Evolutionary conservation across 2,329 filamentous ascomycete species (phyloP).

Genomic region (Thielaviopsis musarum): DNA sequence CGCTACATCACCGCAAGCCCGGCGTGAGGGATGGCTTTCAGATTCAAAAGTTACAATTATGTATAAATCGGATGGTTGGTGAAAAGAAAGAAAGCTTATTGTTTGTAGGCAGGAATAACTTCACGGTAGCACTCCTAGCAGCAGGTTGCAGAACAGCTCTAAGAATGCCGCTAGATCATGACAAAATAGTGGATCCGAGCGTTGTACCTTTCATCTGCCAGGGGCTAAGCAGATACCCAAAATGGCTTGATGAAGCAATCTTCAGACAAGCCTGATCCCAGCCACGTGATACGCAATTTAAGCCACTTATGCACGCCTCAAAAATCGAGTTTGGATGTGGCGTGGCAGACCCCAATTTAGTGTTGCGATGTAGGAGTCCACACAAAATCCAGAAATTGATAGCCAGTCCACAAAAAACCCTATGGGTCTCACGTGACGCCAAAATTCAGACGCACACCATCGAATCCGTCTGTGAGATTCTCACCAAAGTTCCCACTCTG

Average conservation of each 20-base stretch:
- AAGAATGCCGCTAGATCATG: neutral
- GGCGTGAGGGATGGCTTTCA: neutral
- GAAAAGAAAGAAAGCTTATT: conserved; percentile 5
- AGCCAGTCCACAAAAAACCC: conserved; percentile 12
- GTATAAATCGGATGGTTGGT: neutral
- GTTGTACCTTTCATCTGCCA: conserved; percentile 9
- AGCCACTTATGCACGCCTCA: conserved; percentile 4
- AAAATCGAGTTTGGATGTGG: neutral
- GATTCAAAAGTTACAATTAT: neutral
- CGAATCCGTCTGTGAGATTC: conserved; percentile 10
- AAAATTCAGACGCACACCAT: conserved; percentile 11
- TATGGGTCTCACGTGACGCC: conserved; percentile 9
- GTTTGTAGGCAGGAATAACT: neutral
- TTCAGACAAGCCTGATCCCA: neutral
- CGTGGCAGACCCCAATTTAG: neutral
- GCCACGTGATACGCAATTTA: conserved; percentile 7
- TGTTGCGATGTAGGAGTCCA: conserved; percentile 2
- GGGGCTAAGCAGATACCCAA: conserved; percentile 5
- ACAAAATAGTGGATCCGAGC: conserved; percentile 6
- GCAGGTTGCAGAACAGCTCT: neutral
- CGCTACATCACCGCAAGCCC: neutral
- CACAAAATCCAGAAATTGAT: conserved; percentile 9
- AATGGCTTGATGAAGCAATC: neutral
- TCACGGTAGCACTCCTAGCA: neutral
- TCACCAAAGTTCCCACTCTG: conserved; percentile 13